These are phyloP conservation scores for Teratosphaeria epicoccoides DNA, from an alignment of 2,329 filamentous ascomycete genomes.

Conservation along the genomic window DNA sequence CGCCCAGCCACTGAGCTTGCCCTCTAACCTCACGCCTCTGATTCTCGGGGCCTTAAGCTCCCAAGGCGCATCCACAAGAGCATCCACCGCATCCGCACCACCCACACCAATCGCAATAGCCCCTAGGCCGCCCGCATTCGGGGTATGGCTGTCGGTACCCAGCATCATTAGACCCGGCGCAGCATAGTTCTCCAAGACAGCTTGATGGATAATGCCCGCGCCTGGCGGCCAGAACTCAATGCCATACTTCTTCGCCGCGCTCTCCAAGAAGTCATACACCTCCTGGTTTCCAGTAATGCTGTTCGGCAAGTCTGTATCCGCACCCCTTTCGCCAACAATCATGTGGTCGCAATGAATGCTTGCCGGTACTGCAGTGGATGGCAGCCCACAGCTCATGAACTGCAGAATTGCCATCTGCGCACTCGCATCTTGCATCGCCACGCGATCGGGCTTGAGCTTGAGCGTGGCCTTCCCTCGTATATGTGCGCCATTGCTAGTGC, in stretches of 20 bases:
- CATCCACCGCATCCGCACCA: conserved; percentile 93
- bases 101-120: conserved; percentile 95
- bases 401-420: conserved; percentile 97
- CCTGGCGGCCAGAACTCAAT: conserved; percentile 95
- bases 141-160: conserved; percentile 93
- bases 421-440: conserved; percentile 98
- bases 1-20: conserved; percentile 79
- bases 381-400: conserved; percentile 94
- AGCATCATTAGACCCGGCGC: conserved; percentile 98
- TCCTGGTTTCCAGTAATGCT: conserved; percentile 90
- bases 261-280: conserved; percentile 95
- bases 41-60: conserved; percentile 92
- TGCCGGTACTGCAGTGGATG: conserved; percentile 81
- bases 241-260: conserved; percentile 78
- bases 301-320: conserved; percentile 69
- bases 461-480: conserved; percentile 84
- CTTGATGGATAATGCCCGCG: conserved; percentile 94
- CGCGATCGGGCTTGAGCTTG: conserved; percentile 92
- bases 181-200: conserved; percentile 93
- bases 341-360: conserved; percentile 99
- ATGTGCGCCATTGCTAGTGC: conserved; percentile 71
- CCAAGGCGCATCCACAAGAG: conserved; percentile 91
- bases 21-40: conserved; percentile 72
- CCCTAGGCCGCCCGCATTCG: conserved; percentile 89
- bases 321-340: conserved; percentile 90